Evolutionary conservation across 164 flowering plant genomes (phyloP), one percentile per base, ranked within the genome.

Genomic region (Aristolochia californica): DNA sequence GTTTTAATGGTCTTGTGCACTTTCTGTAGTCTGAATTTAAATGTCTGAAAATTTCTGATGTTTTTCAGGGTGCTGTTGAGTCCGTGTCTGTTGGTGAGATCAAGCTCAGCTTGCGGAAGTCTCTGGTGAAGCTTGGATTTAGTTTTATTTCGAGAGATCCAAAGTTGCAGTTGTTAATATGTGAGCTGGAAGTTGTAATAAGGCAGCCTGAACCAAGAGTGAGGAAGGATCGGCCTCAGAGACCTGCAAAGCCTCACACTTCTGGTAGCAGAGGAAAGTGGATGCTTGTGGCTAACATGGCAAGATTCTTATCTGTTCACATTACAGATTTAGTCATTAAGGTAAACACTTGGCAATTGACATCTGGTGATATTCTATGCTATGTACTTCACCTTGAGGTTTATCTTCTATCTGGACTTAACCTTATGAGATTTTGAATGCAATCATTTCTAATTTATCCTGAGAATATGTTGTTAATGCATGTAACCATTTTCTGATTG

Each of bases 191-290:
- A 80, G 70, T 93, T 74, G 91, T 83, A 30, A 68, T 76, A 58
- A 69, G 96, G 63, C 64, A 83, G 67, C 73, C 85, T 14, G 75
- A 22, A 28, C 79, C 80, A 74, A 72, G 75, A 24, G 49, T 68
- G 18, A 60, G 74, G 72, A 82, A 78, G 69, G 21, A 72, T 51
- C 79, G 62, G 62, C 57, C 83, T 50, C 69, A 65, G 26, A 88
- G 66, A 68, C 40, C 93, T 8, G 22, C 25, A 55, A 60, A 50
- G 47, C 43, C 61, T 38, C 93, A 80, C 51, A 62, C 71, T 48
- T 73, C 97, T 51, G 56, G 97, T 72, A 72, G 97, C 74, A 72
- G 82, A 74, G 99, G 99, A 65, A 90, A 84, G 77, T 88, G 90
- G 93, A 86, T 79, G 88, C 72, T 90, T 68, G 80, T 85, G 55